Evolutionary conservation across 805 yeast species (phyloP).

Genomic region (Ogataea nitratoaversa): DNA sequence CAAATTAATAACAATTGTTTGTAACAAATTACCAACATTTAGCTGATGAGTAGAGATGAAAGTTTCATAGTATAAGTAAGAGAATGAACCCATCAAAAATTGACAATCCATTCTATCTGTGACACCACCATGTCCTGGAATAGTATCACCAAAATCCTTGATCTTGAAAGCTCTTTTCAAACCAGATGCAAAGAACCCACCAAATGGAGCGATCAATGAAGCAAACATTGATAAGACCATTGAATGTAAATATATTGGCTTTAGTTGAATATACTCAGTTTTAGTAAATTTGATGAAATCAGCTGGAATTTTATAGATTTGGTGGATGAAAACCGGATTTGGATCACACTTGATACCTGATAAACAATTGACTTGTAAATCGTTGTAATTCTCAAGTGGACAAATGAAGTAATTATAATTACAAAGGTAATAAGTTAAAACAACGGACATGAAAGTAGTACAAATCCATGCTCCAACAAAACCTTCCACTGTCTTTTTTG

Average conservation of each 20-base stretch:
- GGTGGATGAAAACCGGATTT: slow-evolving; percentile 86
- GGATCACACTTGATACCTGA: slow-evolving; percentile 69
- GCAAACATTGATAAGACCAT: slow-evolving; percentile 88
- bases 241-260: slow-evolving; percentile 90
- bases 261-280: slow-evolving; percentile 51
- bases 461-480: slow-evolving; percentile 97
- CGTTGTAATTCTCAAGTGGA: slow-evolving; percentile 60
- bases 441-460: slow-evolving; percentile 70
- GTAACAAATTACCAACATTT: slow-evolving; percentile 71
- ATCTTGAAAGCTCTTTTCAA: slow-evolving; percentile 93
- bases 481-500: slow-evolving; percentile 97
- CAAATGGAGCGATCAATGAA: slow-evolving; percentile 95
- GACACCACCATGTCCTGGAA: slow-evolving; percentile 98
- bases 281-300: slow-evolving; percentile 45
- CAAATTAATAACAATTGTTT: slow-evolving; percentile 68
- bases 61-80: slow-evolving; percentile 88
- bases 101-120: slow-evolving; percentile 98
- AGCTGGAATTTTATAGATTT: slow-evolving; percentile 70
- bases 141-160: slow-evolving; percentile 96
- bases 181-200: slow-evolving; percentile 98
- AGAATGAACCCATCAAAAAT: slow-evolving; percentile 94
- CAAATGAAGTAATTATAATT: slow-evolving; percentile 77
- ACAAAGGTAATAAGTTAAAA: slow-evolving; percentile 60
- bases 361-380: slow-evolving; percentile 56
- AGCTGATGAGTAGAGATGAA: slow-evolving; percentile 72